Base-by-base conservation (phyloP, 2,329 filamentous ascomycete species). In the Pseudocercospora crystallina region DNA sequence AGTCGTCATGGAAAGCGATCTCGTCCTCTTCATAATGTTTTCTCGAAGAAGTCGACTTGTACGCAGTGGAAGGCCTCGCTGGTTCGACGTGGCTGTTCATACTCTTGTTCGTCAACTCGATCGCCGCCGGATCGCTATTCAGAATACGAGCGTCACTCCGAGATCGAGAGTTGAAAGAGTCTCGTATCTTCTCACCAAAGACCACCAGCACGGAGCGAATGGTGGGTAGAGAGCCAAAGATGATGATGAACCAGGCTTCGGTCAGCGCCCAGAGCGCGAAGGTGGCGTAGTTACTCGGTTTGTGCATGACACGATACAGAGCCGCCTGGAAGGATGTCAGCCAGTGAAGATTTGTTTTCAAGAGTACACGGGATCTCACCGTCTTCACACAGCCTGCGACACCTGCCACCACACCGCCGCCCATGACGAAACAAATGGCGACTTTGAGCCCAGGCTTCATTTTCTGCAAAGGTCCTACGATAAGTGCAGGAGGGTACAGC, bases 181-280 rank as follows among this genome's bases (percentile, higher is more conserved):
- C 37, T 14, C n/a, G 32, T 13, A 51, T 42, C 30, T 44, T 29
- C 30, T 40, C 32, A 9, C 43, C 52, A 7, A 44, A 35, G 7
- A 45, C 26, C 12, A 58, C 36, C 43, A 58, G 52, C 11, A 56
- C 41, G 10, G 49, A 36, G n/a, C 53, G 42, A 15, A 58, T 44
- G 3, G 52, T 46, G 8, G 57, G 53, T 10, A 60, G 40, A 12
- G 53, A 53, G 20, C 55, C 57, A 32, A 60, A 56, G 39, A 60
- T 60, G 46, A 60, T 58, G 43, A 58, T 60, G 40, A 58, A 57
- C 57, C 57, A 60, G 15, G 54, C 56, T 32, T 56, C 46, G 3
- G 53, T 58, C 32, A 51, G 30, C 2, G 43, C 44, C 43, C 56
- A 58, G 2, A 49, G 49, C 3, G 51, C 35, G 9, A 54, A 35